phyloP scores from a whole-genome alignment of 768 basidiomycete species.

The Xerocomus brunneocitrinus region DNA sequence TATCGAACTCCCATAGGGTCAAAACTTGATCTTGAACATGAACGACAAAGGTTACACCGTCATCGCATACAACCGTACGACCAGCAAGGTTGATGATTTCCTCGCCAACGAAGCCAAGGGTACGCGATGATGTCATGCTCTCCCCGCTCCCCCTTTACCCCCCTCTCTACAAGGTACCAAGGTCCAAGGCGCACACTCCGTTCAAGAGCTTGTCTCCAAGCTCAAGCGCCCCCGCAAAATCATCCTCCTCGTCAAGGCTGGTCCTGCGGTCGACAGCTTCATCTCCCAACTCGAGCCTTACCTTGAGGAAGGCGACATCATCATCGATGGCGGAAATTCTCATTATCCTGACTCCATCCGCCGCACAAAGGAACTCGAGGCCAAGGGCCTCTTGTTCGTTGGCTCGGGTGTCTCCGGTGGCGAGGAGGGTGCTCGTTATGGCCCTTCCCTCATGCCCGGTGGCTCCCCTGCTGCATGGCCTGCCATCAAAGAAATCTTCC shows the following conservation, averaged over 20 bases:
- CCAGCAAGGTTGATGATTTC: slow-evolving; percentile 93
- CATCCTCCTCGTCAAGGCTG: slow-evolving; percentile 98
- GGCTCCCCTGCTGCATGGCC: slow-evolving; percentile 94
- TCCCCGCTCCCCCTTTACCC: slow-evolving; percentile 16
- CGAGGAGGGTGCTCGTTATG: slow-evolving; percentile 96
- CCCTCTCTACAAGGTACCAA: slow-evolving; percentile 68
- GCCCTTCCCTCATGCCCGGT: slow-evolving; percentile 99
- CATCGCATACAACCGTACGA: slow-evolving; percentile 95
- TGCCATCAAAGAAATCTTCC: slow-evolving; percentile 96
- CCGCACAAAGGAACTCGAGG: slow-evolving; percentile 86
- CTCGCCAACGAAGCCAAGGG: slow-evolving; percentile 98
- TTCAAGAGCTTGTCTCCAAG: slow-evolving; percentile 86
- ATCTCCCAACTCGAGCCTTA: slow-evolving; percentile 84
- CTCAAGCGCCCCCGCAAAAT: slow-evolving; percentile 96
- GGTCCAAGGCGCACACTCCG: slow-evolving; percentile 89
- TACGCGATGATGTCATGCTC: slow-evolving; percentile 38
- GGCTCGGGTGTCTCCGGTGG: slow-evolving; percentile 99
- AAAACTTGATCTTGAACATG: slow-evolving; percentile 98
- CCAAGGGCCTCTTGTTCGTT: slow-evolving; percentile 94
- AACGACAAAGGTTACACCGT: slow-evolving; percentile 99
- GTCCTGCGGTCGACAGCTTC: slow-evolving; percentile 92
- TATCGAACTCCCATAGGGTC: slow-evolving; percentile 53
- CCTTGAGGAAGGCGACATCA: slow-evolving; percentile 94
- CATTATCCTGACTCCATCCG: slow-evolving; percentile 99
- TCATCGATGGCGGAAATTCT: slow-evolving; percentile 99